Evolutionary conservation across 768 basidiomycete genomes (phyloP), one percentile per base, ranked within the genome.

Genomic region (Tephrocybe sp.): DNA sequence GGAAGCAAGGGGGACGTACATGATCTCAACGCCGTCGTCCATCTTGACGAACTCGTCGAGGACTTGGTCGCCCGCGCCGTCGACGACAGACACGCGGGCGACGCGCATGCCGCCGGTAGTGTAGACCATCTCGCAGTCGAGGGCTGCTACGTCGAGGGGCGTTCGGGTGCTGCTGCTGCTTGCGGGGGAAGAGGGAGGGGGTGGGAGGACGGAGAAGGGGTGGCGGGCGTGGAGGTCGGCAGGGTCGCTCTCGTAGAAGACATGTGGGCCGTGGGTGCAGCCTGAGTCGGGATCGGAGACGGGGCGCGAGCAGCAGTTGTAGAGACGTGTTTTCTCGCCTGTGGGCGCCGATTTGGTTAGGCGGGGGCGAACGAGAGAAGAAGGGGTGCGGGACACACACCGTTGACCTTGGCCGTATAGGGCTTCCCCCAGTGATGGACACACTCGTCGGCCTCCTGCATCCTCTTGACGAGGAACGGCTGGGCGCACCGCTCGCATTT

Each of bases 111-210:
- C 97, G 4, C 89, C 90, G 0, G 95, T 98, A 0, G 93, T 90
- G 70, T 95, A 93, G 8, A 98, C 77, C 90, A 98, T 93, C 69
- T 99, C 97, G 63, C 97, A 98, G 66, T 99, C 97, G 44, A 98
- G 73, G 0, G 92, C 92, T 4, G 86, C 90, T 3, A 98, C 80
- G 50, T 94, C 90, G 39, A 92, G 70, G 1, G 79, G n/a, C n/a
- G n/a, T n/a, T n/a, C n/a, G n/a, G n/a, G n/a, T n/a, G n/a, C n/a
- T n/a, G n/a, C n/a, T 73, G 1, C 61, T 36, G 34, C 34, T 10
- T 4, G 9, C 59, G 17, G 56, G 62, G 14, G 56, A 39, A 10
- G 60, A 26, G 37, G 66, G 55, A 7, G 69, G 53, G 4, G 68
- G 51, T 10, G 62, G 62, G 43, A 73, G 64, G 46, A 61, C 67